Evolutionary conservation across 2,329 filamentous ascomycete species (phyloP), one percentile per base, ranked within the genome.

Genomic region (Exophiala sp.): DNA sequence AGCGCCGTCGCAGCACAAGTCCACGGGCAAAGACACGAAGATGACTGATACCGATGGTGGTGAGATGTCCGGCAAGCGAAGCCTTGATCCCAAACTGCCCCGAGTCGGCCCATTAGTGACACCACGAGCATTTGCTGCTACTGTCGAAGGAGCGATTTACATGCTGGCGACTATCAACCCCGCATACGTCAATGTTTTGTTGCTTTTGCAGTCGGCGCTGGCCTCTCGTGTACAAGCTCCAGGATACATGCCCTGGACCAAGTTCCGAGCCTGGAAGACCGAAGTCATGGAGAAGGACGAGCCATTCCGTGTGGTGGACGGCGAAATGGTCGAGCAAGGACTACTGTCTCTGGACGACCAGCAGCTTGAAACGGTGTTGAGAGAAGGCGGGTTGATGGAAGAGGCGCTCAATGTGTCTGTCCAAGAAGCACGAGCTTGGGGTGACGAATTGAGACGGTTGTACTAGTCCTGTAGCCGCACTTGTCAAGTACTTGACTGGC

Each of bases 71-170:
- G 12, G 12, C 12, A 21, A 8, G 7, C 8, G 33, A 38, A 21
- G 47, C 10, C 16, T 46, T 8, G 33, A 39, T 20, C 21, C 54
- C 20, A 38, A 42, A 14, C 11, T 1, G 11, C 34, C 47, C 5
- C 50, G 54, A 24, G 40, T 43, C 33, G 84, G 79, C 60, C 84
- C 88, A 7, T 76, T 86, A 21, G 84, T 96, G 6, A 75, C 86
- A 6, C 92, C 94, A 0, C 84, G 83, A 65, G 94, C 94, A 16
- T 96, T 97, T 67, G 73, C 97, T 48, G 91, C 83, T 54, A 97
- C 94, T 50, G 91, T 91, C 44, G 92, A 97, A 69, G 94, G 94
- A 21, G 87, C 87, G 0, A 86, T 99, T 45, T 96, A 96, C 70
- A 83, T 99, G 60, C 92, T 63, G 65, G 90, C 88, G 1, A 81